These are phyloP conservation scores for Carallia brachiata DNA, from an alignment of 345 rosid genomes.

Conservation along the genomic window DNA sequence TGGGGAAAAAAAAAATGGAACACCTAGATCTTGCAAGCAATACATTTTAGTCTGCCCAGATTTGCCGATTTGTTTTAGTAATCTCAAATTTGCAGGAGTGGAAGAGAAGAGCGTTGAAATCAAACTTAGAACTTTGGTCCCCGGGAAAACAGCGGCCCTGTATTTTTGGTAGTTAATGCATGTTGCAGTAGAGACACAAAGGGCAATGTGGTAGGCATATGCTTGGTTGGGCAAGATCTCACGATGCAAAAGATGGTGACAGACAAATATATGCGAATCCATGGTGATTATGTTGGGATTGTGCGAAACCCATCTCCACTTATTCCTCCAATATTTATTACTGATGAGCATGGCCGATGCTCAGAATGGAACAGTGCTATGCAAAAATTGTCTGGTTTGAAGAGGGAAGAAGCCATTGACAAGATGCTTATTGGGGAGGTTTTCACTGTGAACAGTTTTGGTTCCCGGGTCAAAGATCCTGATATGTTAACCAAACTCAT, in stretches of 20 bases:
- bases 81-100: conserved; percentile 44
- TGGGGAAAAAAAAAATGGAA: no score
- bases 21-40: no score
- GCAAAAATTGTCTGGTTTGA: conserved; percentile 74
- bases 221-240: conserved; percentile 82
- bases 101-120: conserved; percentile 71
- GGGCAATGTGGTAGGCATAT: conserved; percentile 63
- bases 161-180: conserved; percentile 59
- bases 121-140: conserved; percentile 55
- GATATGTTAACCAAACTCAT: conserved; percentile 69
- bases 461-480: conserved; percentile 62
- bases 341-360: conserved; percentile 64
- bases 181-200: conserved; percentile 65
- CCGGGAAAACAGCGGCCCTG: conserved; percentile 48
- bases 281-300: conserved; percentile 72
- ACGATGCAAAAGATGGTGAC: conserved; percentile 54
- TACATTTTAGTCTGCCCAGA: background rate
- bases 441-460: conserved; percentile 52
- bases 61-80: conserved; percentile 6
- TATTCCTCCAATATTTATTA: conserved; percentile 83
- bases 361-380: conserved; percentile 80
- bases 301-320: conserved; percentile 64
- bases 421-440: conserved; percentile 78
- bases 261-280: conserved; percentile 58
- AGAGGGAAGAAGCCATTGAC: conserved; percentile 60